Conservation (phyloP, 257 asterid species). For the Solanum arcanum region DNA sequence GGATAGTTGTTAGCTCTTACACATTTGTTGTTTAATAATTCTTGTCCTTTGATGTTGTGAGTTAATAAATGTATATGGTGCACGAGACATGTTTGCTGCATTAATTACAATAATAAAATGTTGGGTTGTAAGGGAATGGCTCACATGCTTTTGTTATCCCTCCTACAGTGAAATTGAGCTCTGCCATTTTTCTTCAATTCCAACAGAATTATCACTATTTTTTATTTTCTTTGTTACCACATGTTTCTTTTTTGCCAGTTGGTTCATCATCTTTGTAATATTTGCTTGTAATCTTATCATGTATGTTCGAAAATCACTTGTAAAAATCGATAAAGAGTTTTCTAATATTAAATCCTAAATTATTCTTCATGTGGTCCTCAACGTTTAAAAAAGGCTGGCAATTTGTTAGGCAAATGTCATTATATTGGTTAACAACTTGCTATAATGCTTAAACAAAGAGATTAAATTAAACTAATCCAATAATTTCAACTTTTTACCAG, state of each 20-base stretch:
- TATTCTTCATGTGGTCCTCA: not conserved
- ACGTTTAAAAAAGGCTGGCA: not conserved
- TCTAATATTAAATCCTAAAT: not conserved
- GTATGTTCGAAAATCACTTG: conserved; percentile 17
- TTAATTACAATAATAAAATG: conserved; percentile 9
- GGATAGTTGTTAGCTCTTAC: not conserved
- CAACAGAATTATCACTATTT: not conserved
- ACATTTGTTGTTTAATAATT: not conserved
- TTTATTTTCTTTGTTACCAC: not conserved
- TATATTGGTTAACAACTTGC: not conserved
- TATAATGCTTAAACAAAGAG: not conserved
- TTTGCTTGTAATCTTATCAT: conserved; percentile 4
- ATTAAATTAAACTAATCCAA: not conserved
- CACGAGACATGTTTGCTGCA: conserved; percentile 11
- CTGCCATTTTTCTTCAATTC: conserved; percentile 19
- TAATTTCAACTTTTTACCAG: not conserved
- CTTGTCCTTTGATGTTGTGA: not conserved
- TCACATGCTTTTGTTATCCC: conserved; percentile 24
- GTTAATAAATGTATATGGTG: not conserved
- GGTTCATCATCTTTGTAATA: not conserved
- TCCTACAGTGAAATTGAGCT: conserved; percentile 30
- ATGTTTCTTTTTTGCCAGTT: not conserved
- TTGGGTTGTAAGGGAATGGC: conserved; percentile 10
- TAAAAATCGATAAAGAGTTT: not conserved
- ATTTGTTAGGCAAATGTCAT: not conserved